Evolutionary conservation across 768 basidiomycete genomes (phyloP).

Genomic region (Psilocybe cubensis): DNA sequence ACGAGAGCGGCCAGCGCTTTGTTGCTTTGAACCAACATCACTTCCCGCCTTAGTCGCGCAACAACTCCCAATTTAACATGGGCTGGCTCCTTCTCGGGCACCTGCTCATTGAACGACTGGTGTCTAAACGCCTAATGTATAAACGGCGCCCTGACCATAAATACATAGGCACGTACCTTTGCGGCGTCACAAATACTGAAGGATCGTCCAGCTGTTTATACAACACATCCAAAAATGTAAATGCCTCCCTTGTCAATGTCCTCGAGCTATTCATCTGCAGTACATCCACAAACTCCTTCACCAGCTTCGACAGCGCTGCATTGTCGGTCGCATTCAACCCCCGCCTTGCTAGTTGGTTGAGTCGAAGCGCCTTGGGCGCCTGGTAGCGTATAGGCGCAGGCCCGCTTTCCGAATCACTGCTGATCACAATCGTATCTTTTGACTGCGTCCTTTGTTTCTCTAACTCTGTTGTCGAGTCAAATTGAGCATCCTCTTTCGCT

Average conservation of each 20-base stretch:
- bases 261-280: slow-evolving; percentile 69
- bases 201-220: slow-evolving; percentile 75
- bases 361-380: slow-evolving; percentile 54
- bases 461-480: slow-evolving; percentile 21
- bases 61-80: slow-evolving; percentile 64
- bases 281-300: slow-evolving; percentile 63
- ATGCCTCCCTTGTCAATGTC: slow-evolving; percentile 71
- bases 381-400: slow-evolving; percentile 19
- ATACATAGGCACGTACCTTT: slow-evolving; percentile 44
- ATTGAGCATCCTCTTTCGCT: slow-evolving; percentile 33
- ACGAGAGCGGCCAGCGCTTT: slow-evolving; percentile 66
- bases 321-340: slow-evolving; percentile 57
- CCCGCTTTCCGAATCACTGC: slow-evolving; percentile 40
- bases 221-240: slow-evolving; percentile 68
- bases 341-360: slow-evolving; percentile 49
- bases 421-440: slow-evolving; percentile 50
- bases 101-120: slow-evolving; percentile 43
- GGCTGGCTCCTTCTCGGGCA: slow-evolving; percentile 46
- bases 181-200: slow-evolving; percentile 57
- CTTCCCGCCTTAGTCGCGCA: slow-evolving; percentile 58
- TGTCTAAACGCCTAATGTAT: slow-evolving; percentile 26
- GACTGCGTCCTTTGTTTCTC: slow-evolving; percentile 4
- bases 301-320: slow-evolving; percentile 50
- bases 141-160: background rate
- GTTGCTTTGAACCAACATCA: slow-evolving; percentile 53